Conservation (phyloP, 805 yeast genomes). For the Candida glaebosa region DNA sequence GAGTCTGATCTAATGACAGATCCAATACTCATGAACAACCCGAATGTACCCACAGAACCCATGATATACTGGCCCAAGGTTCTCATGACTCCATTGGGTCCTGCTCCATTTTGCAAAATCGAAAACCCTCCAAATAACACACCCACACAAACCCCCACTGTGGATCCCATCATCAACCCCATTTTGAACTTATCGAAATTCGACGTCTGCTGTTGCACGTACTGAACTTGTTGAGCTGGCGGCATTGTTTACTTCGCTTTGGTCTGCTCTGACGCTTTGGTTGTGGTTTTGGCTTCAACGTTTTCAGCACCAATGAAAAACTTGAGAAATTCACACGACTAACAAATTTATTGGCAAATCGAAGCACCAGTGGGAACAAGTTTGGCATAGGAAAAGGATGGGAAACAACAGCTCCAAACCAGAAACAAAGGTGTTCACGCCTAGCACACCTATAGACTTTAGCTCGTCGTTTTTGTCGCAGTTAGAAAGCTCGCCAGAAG, state of each 20-base stretch:
- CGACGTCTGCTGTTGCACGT: constrained; percentile 60
- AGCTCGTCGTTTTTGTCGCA: constrained; percentile 61
- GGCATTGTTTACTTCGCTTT: too few species aligned
- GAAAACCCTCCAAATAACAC: constrained; percentile 92
- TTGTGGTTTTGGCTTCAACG: background rate
- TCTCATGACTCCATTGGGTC: constrained; percentile 95
- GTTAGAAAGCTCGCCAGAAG: constrained; percentile 58
- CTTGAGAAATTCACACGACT: background rate
- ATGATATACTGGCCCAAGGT: constrained; percentile 94
- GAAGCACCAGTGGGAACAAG: background rate
- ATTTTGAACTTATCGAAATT: constrained; percentile 95
- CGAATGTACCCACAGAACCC: constrained; percentile 96
- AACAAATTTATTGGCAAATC: background rate
- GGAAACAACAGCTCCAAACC: constrained; percentile 61
- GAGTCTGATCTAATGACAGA: constrained; percentile 82
- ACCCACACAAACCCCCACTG: constrained; percentile 93
- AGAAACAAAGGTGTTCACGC: constrained; percentile 63
- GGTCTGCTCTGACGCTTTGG: too few species aligned
- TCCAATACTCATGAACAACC: constrained; percentile 94
- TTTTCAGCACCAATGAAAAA: background rate
- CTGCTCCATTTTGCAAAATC: constrained; percentile 91
- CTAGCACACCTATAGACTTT: constrained; percentile 65
- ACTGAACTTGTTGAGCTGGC: constrained; percentile 68
- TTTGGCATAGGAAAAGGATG: constrained; percentile 30
- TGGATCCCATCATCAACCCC: constrained; percentile 96